Evolutionary conservation across 768 basidiomycete genomes (phyloP).

Genomic region (Chiua virens): DNA sequence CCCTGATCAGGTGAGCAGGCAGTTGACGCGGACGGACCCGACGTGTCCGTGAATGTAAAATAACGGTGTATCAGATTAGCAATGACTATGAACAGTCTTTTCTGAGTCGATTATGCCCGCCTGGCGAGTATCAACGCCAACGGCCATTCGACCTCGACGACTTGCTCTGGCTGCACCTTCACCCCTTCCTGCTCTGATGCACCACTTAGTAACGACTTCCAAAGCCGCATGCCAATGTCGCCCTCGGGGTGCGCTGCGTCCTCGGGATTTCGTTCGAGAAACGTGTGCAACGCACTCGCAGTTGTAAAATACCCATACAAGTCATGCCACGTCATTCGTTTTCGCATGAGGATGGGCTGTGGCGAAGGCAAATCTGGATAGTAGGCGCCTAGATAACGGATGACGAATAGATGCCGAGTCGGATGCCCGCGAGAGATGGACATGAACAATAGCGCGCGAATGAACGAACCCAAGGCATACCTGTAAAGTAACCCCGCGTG

Average conservation of each 20-base stretch:
- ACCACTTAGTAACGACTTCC: conserved; percentile 49
- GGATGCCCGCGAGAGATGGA: too few species aligned
- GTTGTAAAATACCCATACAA: conserved; percentile 70
- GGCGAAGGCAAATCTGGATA: conserved; percentile 36
- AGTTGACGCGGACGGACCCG: too few species aligned
- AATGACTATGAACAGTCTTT: too few species aligned
- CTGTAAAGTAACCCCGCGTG: conserved; percentile 58
- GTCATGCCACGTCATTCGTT: conserved; percentile 63
- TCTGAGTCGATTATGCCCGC: background rate
- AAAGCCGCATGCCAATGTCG: conserved; percentile 64
- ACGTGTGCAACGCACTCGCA: conserved; percentile 68
- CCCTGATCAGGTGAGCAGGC: background rate
- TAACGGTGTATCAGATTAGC: background rate
- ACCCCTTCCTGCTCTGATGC: conserved; percentile 29
- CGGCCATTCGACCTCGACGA: conserved; percentile 45
- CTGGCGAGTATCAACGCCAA: conserved; percentile 32
- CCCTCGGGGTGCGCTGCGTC: conserved; percentile 51
- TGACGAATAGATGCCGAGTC: too few species aligned
- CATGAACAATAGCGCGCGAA: background rate
- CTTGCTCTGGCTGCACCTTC: conserved; percentile 15
- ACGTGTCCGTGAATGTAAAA: background rate
- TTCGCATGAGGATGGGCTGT: conserved; percentile 52
- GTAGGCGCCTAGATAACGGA: conserved; percentile 35
- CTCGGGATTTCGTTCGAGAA: conserved; percentile 61
- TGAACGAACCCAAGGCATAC: conserved; percentile 31